Evolutionary conservation across 257 asterid genomes (phyloP), one percentile per base, ranked within the genome.

Genomic region (Thymus quinquecostatus): DNA sequence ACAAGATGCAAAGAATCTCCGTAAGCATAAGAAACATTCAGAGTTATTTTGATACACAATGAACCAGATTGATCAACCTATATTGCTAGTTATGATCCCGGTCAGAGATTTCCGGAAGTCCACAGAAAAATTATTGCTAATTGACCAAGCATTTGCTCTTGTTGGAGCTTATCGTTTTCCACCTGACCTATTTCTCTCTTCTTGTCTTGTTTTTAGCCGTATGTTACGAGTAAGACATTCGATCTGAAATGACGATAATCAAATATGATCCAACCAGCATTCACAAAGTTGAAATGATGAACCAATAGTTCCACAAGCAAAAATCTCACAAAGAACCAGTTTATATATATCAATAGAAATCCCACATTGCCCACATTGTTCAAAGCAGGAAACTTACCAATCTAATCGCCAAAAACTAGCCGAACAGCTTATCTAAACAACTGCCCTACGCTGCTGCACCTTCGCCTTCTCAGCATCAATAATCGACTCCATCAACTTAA

Each of bases 401-500:
- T 77, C 58, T 28, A 65, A 69, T 38, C 21, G 32, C 69, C 11
- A 63, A 59, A 41, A 44, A 29, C 3, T 0, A n/a, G 3, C 1
- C 34, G 21, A 0, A 36, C 21, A 21, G 21, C 10, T 3, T 51
- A 57, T 64, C 83, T 84, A 91, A 70, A 93, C 75, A 43, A 74
- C 72, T 0, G 84, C 79, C 54, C 73, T 83, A 77, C 91, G 89
- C 71, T 81, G 99, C 32, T 75, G 71, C 76, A 92, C 97, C 82
- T 82, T 87, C 9, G 99, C 99, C 81, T 92, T 92, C 89, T 95
- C 98, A 0, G 99, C 97, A 76, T 92, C 92, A 75, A 92, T 85
- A 11, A 95, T 92, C 30, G 98, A 87, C 80, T 86, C 92, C 79
- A 92, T n/a, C 81, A 86, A 60, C 78, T 78, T 77, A 61, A 92